Evolutionary conservation across 306 rosid genomes (phyloP).

Genomic region (Hippophae rhamnoides): DNA sequence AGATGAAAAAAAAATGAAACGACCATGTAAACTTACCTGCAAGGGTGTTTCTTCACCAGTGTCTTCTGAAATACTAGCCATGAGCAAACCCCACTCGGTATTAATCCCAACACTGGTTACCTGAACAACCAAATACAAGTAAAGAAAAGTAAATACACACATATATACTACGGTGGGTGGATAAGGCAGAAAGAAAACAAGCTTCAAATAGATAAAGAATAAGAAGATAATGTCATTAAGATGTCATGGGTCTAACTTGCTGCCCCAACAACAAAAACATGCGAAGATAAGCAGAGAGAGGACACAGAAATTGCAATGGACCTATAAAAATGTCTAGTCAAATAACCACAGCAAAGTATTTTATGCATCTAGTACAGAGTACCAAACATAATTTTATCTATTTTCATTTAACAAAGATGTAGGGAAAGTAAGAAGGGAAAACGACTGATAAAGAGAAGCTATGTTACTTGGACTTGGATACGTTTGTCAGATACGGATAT

Average conservation of each 20-base stretch:
- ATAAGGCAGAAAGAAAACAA: background rate
- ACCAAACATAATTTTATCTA: no score
- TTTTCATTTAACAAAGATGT: no score
- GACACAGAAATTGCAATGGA: no score
- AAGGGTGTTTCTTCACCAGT: slow-evolving; percentile 96
- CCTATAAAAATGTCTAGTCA: no score
- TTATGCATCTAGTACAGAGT: no score
- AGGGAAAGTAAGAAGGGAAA: no score
- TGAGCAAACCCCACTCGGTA: slow-evolving; percentile 98
- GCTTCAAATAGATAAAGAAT: background rate
- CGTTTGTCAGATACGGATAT: no score
- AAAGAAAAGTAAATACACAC: background rate
- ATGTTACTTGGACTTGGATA: no score
- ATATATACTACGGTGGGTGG: background rate
- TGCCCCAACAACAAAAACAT: background rate
- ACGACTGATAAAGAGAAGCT: background rate
- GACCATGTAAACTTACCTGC: slow-evolving; percentile 42
- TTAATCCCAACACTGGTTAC: slow-evolving; percentile 85
- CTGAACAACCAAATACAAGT: slow-evolving; percentile 23
- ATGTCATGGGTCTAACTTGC: no score
- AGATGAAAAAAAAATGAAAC: background rate
- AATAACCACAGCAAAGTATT: no score
- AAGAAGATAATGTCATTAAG: background rate
- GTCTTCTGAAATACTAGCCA: slow-evolving; percentile 99
- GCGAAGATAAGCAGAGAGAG: slow-evolving; percentile 3